phyloP scores from a whole-genome alignment of 2,329 filamentous ascomycete species.

The Apiospora rasikravindrae region DNA sequence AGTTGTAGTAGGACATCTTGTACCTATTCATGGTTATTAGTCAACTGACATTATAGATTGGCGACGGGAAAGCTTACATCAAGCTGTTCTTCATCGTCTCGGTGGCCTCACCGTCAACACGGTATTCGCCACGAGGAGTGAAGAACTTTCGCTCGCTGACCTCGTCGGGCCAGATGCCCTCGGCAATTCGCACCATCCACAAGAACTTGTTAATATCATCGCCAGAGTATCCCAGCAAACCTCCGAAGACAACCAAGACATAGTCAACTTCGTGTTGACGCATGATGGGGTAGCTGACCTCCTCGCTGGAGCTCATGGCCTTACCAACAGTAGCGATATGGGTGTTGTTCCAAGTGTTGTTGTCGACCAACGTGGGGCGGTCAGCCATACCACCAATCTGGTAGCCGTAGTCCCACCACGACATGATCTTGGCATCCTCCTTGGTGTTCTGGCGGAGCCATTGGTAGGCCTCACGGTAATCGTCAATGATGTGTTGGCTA shows the following conservation, averaged over 20 bases:
- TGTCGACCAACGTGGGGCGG: conserved; percentile 94
- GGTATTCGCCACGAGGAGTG: conserved; percentile 90
- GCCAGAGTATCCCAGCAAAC: conserved; percentile 93
- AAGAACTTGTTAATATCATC: conserved; percentile 99
- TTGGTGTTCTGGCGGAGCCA: conserved; percentile 98
- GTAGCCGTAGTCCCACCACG: conserved; percentile 99
- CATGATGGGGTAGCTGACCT: conserved; percentile 98
- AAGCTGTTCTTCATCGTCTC: conserved; percentile 99
- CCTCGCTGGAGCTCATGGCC: conserved; percentile 96
- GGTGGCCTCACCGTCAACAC: conserved; percentile 89
- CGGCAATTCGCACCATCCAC: conserved; percentile 99
- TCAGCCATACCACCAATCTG: conserved; percentile 99
- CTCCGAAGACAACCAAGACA: conserved; percentile 96
- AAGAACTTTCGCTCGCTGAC: conserved; percentile 97
- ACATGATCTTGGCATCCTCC: conserved; percentile 97
- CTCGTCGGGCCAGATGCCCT: conserved; percentile 99
- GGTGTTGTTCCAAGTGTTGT: conserved; percentile 99
- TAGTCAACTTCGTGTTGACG: conserved; percentile 99
- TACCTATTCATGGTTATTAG: conserved; percentile 68
- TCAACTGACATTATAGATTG: background rate
- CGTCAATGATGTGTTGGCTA: conserved; percentile 97
- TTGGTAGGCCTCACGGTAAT: conserved; percentile 99
- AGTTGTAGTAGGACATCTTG: conserved; percentile 99
- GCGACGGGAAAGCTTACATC: conserved; percentile 71
- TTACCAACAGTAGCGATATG: conserved; percentile 99